Conservation (phyloP, 1,284 basidiomycete species). For the Trichosporon sp. region DNA sequence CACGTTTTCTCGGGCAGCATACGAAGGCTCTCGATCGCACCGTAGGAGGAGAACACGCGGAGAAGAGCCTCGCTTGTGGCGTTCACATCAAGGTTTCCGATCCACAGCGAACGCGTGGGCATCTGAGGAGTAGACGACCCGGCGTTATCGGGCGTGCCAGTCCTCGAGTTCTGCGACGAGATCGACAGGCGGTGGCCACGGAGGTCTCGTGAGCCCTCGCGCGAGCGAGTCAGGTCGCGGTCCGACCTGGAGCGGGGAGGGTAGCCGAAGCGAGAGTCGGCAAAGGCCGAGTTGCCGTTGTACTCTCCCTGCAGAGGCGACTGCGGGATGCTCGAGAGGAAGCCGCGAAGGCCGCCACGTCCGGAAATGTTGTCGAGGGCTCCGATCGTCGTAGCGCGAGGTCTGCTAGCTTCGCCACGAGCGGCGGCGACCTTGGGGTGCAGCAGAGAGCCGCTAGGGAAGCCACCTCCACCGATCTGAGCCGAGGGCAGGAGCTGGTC, state of each 20-base stretch:
- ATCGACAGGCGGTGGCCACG: slow-evolving; percentile 36
- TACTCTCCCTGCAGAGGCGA: slow-evolving; percentile 32
- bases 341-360: slow-evolving; percentile 47
- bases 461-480: slow-evolving; percentile 10
- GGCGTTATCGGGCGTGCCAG: slow-evolving; percentile 40
- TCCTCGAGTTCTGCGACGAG: slow-evolving; percentile 36
- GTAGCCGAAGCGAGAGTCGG: slow-evolving; percentile 26
- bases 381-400: slow-evolving; percentile 85
- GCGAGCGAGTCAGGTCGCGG: slow-evolving; percentile 30
- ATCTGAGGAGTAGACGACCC: slow-evolving; percentile 57
- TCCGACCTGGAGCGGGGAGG: slow-evolving; percentile 29
- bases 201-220: slow-evolving; percentile 26
- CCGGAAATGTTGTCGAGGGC: slow-evolving; percentile 65
- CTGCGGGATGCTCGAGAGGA: slow-evolving; percentile 50
- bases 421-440: slow-evolving; percentile 20
- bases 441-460: slow-evolving; percentile 14
- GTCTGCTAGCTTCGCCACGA: slow-evolving; percentile 53
- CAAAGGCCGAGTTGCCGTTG: slow-evolving; percentile 2
- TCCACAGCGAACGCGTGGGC: slow-evolving; percentile 93
- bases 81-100: slow-evolving; percentile 89
- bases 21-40: slow-evolving; percentile 89
- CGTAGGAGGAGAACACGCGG: slow-evolving; percentile 89
- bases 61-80: slow-evolving; percentile 92
- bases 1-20: slow-evolving; percentile 98
- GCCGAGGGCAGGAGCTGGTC: slow-evolving; percentile 23